Evolutionary conservation across 2,329 filamentous ascomycete species (phyloP).

Genomic region (Nemania sp.): DNA sequence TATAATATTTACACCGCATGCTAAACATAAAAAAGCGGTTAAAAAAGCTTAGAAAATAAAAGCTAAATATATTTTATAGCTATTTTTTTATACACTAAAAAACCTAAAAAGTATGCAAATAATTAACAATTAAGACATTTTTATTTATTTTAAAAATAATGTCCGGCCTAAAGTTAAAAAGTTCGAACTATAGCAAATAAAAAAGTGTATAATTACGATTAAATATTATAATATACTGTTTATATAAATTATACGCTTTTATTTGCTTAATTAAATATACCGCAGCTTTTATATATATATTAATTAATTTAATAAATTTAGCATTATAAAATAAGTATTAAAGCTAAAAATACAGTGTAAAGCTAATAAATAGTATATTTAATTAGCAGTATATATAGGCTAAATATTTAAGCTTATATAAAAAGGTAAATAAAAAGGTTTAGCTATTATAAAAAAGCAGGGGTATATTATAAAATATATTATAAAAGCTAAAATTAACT

Average conservation of each 20-base stretch:
- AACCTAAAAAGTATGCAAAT: background rate
- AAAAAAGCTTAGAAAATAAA: background rate
- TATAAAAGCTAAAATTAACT: background rate
- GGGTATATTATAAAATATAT: background rate
- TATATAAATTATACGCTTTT: background rate
- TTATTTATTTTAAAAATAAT: too few species aligned
- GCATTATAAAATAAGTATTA: background rate
- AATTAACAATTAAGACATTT: too few species aligned
- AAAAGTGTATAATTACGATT: background rate
- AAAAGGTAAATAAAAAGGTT: background rate
- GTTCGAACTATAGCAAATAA: background rate
- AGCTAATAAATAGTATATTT: background rate
- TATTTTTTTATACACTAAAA: background rate
- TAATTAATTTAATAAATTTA: background rate
- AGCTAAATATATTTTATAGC: background rate
- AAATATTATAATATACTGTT: background rate
- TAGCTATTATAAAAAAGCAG: background rate
- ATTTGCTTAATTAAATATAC: background rate
- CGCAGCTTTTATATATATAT: background rate
- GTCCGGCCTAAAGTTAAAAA: background rate
- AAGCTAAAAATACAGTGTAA: background rate
- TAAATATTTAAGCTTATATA: conserved; percentile 1
- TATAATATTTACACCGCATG: background rate
- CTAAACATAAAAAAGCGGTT: background rate
- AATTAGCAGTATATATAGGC: background rate